Evolutionary conservation across 1,284 basidiomycete species (phyloP), one percentile per base, ranked within the genome.

Genomic region (Ganoderma sp.): DNA sequence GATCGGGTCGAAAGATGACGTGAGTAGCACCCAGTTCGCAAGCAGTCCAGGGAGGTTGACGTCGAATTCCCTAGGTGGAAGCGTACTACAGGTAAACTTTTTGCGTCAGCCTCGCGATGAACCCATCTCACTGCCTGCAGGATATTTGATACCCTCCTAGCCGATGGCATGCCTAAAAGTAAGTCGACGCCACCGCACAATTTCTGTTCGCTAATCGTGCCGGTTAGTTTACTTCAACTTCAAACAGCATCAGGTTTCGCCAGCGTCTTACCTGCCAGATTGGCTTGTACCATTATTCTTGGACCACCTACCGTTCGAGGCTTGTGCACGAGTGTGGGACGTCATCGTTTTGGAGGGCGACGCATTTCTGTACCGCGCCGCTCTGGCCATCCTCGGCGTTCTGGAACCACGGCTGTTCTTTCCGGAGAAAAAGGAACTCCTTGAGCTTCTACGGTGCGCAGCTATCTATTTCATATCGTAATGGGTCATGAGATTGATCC

Each of bases 121-220:
- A 14, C 66, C 75, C 77, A 66, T 61, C 17, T 37, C 61, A 25
- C 37, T 10, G 8, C 65, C 61, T 60, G 56, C 71, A 95, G 96
- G 73, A 96, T 97, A 75, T 97, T 97, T 74, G 96, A 97, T 75
- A 97, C 95, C 0, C 81, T 97, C 14, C 83, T 97, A 34, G 95
- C 95, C 32, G 96, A 98, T 78, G 89, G 91, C 56, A 97, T 98
- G 91, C 97, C 97, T 0, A 97, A 96, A 83, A 89, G 94, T 97
- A 74, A 75, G 87, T 73, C 32, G 1, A 14, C 9, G 10, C 6
- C 45, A n/a, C 19, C n/a, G 9, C 22, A 6, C 10, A 19, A 59
- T 59, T 12, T 22, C 8, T 14, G 10, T 12, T 42, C 25, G 22
- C 67, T 77, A 60, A 79, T 43, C 22, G 2, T 22, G 5, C 25